Conservation (phyloP, 768 basidiomycete genomes). For the Lentinus brumalis region DNA sequence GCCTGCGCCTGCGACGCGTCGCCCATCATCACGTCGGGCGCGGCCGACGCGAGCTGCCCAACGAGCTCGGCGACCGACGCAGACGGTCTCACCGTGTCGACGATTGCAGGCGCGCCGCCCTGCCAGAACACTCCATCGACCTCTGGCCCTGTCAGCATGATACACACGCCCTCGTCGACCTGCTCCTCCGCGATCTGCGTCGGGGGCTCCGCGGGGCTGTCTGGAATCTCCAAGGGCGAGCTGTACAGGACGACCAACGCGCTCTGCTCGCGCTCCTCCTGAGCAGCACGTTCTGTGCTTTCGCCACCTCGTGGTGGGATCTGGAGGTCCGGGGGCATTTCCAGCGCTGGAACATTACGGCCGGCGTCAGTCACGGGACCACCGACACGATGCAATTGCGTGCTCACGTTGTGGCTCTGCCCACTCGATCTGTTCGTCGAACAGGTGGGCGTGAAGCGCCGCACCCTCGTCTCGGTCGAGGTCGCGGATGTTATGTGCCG, state of each 20-base stretch:
- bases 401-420: conserved; percentile 76
- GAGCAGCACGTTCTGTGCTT: conserved; percentile 68
- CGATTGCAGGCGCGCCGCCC: conserved; percentile 35
- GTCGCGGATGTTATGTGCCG: conserved; percentile 74
- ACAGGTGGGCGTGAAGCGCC: conserved; percentile 77
- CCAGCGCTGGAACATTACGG: conserved; percentile 50
- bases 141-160: conserved; percentile 72
- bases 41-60: conserved; percentile 55
- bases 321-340: conserved; percentile 62
- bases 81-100: conserved; percentile 29
- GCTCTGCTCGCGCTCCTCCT: conserved; percentile 79
- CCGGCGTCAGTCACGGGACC: conserved; percentile 26
- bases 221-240: conserved; percentile 70
- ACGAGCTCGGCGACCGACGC: conserved; percentile 72
- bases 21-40: conserved; percentile 42
- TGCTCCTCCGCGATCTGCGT: conserved; percentile 66
- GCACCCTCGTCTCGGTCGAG: conserved; percentile 88
- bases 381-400: conserved; percentile 1
- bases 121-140: conserved; percentile 69
- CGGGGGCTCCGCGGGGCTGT: conserved; percentile 72
- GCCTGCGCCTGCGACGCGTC: conserved; percentile 34
- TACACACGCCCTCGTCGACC: conserved; percentile 58
- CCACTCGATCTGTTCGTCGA: conserved; percentile 89
- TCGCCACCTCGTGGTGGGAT: conserved; percentile 57
- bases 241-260: conserved; percentile 78